phyloP scores from a whole-genome alignment of 306 rosid genomes.

The Dryas alaskensis region DNA sequence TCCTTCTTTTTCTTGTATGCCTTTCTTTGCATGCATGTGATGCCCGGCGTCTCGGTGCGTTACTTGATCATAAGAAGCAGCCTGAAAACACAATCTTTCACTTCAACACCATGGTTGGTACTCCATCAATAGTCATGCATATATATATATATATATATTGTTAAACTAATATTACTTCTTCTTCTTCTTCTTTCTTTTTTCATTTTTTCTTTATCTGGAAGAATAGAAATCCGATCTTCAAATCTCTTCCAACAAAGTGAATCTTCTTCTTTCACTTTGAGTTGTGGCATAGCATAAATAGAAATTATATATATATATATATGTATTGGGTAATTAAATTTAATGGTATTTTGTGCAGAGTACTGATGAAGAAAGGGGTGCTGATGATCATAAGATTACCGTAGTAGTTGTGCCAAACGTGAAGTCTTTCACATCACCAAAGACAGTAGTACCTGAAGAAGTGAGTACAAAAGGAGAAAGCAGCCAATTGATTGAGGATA shows the following conservation, averaged over 20 bases:
- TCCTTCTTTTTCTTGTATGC: constrained; percentile 48
- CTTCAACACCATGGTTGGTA: constrained; percentile 33
- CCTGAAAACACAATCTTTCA: constrained; percentile 24
- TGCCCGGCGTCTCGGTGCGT: constrained; percentile 35
- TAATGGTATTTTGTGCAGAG: constrained; percentile 36
- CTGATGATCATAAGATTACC: constrained; percentile 4
- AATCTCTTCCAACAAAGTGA: too few relatives aligned
- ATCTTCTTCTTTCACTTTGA: background rate
- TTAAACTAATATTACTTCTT: background rate
- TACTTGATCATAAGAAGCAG: constrained; percentile 14
- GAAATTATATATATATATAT: background rate
- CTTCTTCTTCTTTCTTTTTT: background rate
- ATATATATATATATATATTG: background rate
- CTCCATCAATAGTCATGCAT: background rate
- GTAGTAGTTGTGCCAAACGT: background rate
- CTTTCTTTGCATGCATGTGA: constrained; percentile 63
- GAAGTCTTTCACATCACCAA: constrained; percentile 8
- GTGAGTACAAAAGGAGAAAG: constrained; percentile 12
- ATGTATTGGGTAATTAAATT: too few relatives aligned
- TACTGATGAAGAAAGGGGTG: constrained; percentile 25
- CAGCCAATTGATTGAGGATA: background rate
- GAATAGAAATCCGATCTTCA: too few relatives aligned
- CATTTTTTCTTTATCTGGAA: too few relatives aligned
- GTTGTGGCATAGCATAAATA: background rate
- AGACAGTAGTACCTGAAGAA: constrained; percentile 6